Conservation (phyloP, 2,329 filamentous ascomycete genomes). For the Cladosporium sp. region DNA sequence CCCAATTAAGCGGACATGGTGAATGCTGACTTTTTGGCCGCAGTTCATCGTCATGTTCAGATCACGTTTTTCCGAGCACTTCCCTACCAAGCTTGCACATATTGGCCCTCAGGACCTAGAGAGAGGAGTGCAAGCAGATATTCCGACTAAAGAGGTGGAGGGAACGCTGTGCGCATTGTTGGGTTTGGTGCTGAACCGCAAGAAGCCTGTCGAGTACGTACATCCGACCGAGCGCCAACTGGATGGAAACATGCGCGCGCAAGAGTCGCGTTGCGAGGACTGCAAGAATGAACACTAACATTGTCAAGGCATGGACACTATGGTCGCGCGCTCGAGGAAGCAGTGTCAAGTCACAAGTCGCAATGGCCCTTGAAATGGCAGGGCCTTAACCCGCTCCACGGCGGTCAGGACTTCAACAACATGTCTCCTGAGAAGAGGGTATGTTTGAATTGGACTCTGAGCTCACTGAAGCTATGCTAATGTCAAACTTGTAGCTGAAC, state of each 20-base stretch:
- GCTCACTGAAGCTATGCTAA: slow-evolving; percentile 11
- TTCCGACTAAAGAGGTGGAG: slow-evolving; percentile 83
- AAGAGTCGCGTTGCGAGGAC: not conserved
- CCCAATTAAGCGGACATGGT: slow-evolving; percentile 26
- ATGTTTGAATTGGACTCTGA: slow-evolving; percentile 37
- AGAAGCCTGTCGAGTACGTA: slow-evolving; percentile 96
- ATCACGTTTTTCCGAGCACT: slow-evolving; percentile 85
- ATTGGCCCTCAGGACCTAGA: slow-evolving; percentile 96
- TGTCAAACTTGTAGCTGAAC: slow-evolving; percentile 62
- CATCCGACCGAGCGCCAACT: not conserved
- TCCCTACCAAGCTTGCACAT: slow-evolving; percentile 82
- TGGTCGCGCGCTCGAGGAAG: slow-evolving; percentile 89
- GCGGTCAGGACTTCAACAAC: slow-evolving; percentile 75
- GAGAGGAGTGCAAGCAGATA: slow-evolving; percentile 73
- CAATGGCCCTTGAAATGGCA: slow-evolving; percentile 91
- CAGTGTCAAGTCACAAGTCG: slow-evolving; percentile 76
- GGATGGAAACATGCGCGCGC: not conserved
- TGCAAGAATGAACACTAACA: not conserved
- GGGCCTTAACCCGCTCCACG: slow-evolving; percentile 77
- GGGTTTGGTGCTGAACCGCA: slow-evolving; percentile 87
- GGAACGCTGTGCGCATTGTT: slow-evolving; percentile 86
- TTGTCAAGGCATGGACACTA: slow-evolving; percentile 81
- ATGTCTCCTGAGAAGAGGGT: slow-evolving; percentile 84
- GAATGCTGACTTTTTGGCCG: slow-evolving; percentile 45
- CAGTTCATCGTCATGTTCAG: slow-evolving; percentile 99